Percentiles rank a stretch among this genome's conserved stretches.
Conservation (phyloP, 1,284 basidiomycete species). For the Coriolopsis trogii region DNA sequence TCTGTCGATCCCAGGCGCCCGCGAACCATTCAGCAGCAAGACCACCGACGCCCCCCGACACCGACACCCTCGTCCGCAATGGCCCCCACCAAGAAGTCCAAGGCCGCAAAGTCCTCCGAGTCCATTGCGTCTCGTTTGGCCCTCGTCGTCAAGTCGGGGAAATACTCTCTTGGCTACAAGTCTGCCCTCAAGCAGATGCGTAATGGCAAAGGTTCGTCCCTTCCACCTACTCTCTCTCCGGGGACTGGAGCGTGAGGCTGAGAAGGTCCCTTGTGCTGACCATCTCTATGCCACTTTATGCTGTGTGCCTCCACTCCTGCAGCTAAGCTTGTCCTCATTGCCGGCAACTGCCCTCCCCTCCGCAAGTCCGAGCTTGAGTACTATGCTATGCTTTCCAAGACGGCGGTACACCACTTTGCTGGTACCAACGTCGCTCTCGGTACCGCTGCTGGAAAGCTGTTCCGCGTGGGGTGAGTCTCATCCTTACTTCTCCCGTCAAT, state of each 20-base stretch:
- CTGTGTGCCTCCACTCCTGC: constrained; percentile 23
- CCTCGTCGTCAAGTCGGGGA: constrained; percentile 97
- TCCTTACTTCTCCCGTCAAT: neutral
- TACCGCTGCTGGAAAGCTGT: constrained; percentile 98
- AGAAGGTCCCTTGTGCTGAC: constrained; percentile 92
- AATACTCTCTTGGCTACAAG: constrained; percentile 95
- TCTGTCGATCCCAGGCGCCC: constrained; percentile 9
- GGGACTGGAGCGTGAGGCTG: constrained; percentile 96
- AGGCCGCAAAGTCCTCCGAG: constrained; percentile 89
- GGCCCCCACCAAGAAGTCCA: constrained; percentile 95
- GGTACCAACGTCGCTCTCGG: constrained; percentile 98
- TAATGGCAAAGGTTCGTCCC: constrained; percentile 89
- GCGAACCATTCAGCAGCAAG: constrained; percentile 24
- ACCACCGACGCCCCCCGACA: constrained; percentile 24
- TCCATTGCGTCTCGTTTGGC: constrained; percentile 95
- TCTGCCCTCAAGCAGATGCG: constrained; percentile 98
- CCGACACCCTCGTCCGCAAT: constrained; percentile 48
- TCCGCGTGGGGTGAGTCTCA: constrained; percentile 90
- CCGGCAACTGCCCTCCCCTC: constrained; percentile 98
- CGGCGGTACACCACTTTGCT: constrained; percentile 94
- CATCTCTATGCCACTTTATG: constrained; percentile 22
- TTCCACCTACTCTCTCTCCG: constrained; percentile 47
- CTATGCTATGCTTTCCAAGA: constrained; percentile 99
- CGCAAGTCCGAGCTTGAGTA: constrained; percentile 99
- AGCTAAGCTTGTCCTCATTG: constrained; percentile 99